Percentiles rank a stretch among this genome's conserved stretches.
phyloP scores from a whole-genome alignment of 1,284 basidiomycete genomes.

The Leccinum ponderosum region DNA sequence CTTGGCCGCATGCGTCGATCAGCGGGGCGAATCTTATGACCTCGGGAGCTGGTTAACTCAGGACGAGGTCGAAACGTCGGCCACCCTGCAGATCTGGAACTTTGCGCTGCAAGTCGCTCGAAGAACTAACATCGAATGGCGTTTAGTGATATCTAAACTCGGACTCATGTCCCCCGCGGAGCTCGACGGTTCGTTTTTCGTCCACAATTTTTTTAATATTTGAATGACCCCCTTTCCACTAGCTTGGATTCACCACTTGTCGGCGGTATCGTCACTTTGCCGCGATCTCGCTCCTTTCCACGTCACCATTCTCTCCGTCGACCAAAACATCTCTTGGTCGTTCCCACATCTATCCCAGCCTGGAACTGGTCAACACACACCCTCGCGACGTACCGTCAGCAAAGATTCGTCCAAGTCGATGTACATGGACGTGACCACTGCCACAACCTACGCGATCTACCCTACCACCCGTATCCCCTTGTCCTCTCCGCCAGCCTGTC shows the following conservation, averaged over 20 bases:
- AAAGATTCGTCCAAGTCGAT: slow-evolving; percentile 34
- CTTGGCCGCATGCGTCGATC: slow-evolving; percentile 71
- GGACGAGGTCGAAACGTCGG: slow-evolving; percentile 42
- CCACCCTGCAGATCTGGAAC: slow-evolving; percentile 62
- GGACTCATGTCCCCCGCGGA: slow-evolving; percentile 60
- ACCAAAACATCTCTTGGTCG: slow-evolving; percentile 56
- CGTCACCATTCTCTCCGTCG: slow-evolving; percentile 56
- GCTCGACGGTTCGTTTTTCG: slow-evolving; percentile 57
- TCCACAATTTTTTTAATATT: background rate
- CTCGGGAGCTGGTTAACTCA: slow-evolving; percentile 64
- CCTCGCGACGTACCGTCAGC: slow-evolving; percentile 22
- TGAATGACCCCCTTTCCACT: slow-evolving; percentile 10
- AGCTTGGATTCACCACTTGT: slow-evolving; percentile 68
- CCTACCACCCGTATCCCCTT: slow-evolving; percentile 43
- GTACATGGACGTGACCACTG: slow-evolving; percentile 45
- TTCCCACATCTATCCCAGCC: slow-evolving; percentile 36
- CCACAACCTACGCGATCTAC: slow-evolving; percentile 52
- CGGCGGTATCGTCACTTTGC: slow-evolving; percentile 35
- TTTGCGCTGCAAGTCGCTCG: slow-evolving; percentile 61
- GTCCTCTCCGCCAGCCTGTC: slow-evolving; percentile 27
- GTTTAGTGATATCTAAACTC: slow-evolving; percentile 67
- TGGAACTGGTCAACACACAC: slow-evolving; percentile 19
- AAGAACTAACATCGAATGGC: slow-evolving; percentile 75
- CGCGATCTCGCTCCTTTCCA: slow-evolving; percentile 47
- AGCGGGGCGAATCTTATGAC: slow-evolving; percentile 72